Evolutionary conservation across 805 yeast species (phyloP).

Genomic region (Scheffersomyces ergatensis): DNA sequence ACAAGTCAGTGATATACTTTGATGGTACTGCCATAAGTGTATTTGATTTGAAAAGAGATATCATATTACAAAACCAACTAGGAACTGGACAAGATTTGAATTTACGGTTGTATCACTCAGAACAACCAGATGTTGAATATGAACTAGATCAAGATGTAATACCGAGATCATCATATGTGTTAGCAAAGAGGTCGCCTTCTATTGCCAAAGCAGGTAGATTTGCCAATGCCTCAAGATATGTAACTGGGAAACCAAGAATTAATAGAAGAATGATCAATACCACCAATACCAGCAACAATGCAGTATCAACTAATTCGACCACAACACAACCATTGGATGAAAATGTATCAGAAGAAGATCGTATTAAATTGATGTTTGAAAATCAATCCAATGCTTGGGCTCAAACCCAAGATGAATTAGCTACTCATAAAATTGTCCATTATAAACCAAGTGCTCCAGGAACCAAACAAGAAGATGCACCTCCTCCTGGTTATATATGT

Average conservation of each 20-base stretch:
- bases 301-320: constrained; percentile 10
- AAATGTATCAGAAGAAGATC: constrained; percentile 74
- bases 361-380: constrained; percentile 86
- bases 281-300: constrained; percentile 20
- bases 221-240: constrained; percentile 62
- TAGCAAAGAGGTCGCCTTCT: constrained; percentile 79
- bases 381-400: constrained; percentile 95
- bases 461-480: constrained; percentile 59
- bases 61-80: constrained; percentile 74
- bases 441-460: constrained; percentile 42
- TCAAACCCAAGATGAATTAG: constrained; percentile 87
- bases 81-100: constrained; percentile 86
- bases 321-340: constrained; percentile 27
- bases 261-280: constrained; percentile 40
- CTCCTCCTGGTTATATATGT: constrained; percentile 96
- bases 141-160: constrained; percentile 88
- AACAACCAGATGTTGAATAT: constrained; percentile 63
- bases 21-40: constrained; percentile 97
- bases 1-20: constrained; percentile 73
- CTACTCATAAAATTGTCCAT: constrained; percentile 77
- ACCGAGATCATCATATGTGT: constrained; percentile 81
- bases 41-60: constrained; percentile 90
- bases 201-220: constrained; percentile 40
- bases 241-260: constrained; percentile 65
- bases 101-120: constrained; percentile 59